phyloP scores from a whole-genome alignment of 805 yeast species.

The Wickerhamiella sorbophila region DNA sequence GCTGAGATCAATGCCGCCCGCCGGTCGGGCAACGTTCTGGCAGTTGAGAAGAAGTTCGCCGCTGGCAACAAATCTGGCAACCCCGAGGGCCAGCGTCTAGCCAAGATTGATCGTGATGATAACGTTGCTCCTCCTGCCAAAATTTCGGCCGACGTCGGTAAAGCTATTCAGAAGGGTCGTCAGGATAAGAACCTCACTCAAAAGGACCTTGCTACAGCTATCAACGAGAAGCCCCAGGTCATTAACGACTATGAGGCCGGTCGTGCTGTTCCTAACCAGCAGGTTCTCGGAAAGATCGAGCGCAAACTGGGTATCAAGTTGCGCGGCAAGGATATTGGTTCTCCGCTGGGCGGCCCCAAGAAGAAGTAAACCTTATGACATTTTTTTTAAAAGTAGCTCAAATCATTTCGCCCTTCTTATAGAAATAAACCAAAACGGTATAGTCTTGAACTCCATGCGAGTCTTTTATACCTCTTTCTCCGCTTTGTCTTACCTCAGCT shows the following conservation, averaged over 20 bases:
- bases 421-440: too few species aligned
- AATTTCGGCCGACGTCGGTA: constrained; percentile 72
- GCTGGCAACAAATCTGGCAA: constrained; percentile 44
- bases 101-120: constrained; percentile 85
- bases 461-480: too few species aligned
- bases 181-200: constrained; percentile 80
- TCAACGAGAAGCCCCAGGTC: constrained; percentile 91
- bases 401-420: too few species aligned
- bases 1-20: constrained; percentile 84
- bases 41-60: constrained; percentile 88
- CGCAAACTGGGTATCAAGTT: constrained; percentile 87
- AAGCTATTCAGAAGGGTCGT: constrained; percentile 72
- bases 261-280: constrained; percentile 93
- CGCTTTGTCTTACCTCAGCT: neutral
- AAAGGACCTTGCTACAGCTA: constrained; percentile 89
- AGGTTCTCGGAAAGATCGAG: constrained; percentile 80
- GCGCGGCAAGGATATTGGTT: constrained; percentile 91
- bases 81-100: constrained; percentile 87
- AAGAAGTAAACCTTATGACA: constrained; percentile 22
- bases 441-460: too few species aligned
- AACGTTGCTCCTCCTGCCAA: constrained; percentile 90
- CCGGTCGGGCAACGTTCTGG: constrained; percentile 75
- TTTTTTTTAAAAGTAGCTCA: too few species aligned
- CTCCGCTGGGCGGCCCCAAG: constrained; percentile 47
- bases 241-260: constrained; percentile 96